Conservation (phyloP, 2,329 filamentous ascomycete genomes). For the Xylaria sp. region DNA sequence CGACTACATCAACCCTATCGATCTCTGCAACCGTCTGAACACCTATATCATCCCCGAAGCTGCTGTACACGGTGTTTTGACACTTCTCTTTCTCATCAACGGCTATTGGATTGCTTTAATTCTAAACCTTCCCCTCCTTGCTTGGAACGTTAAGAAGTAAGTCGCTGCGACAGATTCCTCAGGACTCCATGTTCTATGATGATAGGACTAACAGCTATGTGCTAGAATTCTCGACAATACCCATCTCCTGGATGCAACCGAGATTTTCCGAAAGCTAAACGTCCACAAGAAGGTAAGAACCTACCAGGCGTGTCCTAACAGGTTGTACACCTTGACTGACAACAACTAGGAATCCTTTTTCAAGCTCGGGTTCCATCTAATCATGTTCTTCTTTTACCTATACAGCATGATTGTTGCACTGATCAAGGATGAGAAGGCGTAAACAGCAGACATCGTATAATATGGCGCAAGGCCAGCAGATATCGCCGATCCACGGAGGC, state of each 20-base stretch:
- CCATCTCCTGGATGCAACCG: constrained; percentile 94
- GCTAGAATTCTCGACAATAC: constrained; percentile 93
- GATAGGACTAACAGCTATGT: constrained; percentile 25
- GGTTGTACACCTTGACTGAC: constrained; percentile 19
- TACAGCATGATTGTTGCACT: constrained; percentile 98
- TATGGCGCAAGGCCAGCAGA: neutral
- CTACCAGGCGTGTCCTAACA: too few species aligned
- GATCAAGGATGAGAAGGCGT: constrained; percentile 92
- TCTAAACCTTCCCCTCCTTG: constrained; percentile 89
- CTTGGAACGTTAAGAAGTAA: constrained; percentile 97
- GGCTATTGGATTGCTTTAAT: constrained; percentile 96
- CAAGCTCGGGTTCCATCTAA: constrained; percentile 96
- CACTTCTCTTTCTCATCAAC: constrained; percentile 95
- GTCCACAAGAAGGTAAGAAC: constrained; percentile 90
- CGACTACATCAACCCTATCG: constrained; percentile 99
- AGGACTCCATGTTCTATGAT: neutral
- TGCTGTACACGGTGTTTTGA: constrained; percentile 94
- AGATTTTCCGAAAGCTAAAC: constrained; percentile 99
- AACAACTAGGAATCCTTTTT: constrained; percentile 86
- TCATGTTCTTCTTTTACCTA: constrained; percentile 99
- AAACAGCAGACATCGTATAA: constrained; percentile 44
- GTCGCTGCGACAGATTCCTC: constrained; percentile 44
- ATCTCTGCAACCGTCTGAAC: constrained; percentile 99
- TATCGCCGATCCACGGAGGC: neutral
- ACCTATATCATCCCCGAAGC: constrained; percentile 99